Evolutionary conservation across 148 eudicot genomes (phyloP), one percentile per base, ranked within the genome.

Genomic region (Silene conica): DNA sequence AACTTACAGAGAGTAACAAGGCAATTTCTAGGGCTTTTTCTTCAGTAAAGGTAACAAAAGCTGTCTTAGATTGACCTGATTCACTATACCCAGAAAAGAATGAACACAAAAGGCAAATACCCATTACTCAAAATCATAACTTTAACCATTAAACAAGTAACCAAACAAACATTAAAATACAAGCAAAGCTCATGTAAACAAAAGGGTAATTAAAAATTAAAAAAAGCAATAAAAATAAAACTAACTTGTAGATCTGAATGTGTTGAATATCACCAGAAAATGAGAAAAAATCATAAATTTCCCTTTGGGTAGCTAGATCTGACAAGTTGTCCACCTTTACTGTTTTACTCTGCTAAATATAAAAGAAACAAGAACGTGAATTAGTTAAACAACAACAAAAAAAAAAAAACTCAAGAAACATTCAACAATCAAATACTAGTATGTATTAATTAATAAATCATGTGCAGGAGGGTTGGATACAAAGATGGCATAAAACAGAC

Each of bases 251-350:
- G 86, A 94, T 94, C 88, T 89, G 84, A 85, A 91, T 78, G 77
- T 82, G 83, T 4, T 88, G 82, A 57, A 94, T 91, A 18, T 89
- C 97, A 50, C 98, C 98, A 63, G 97, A 87, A 75, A 91, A 91
- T 0, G 98, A 94, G 85, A 94, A 94, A 73, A 94, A 94, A 75
- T 94, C 98, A 50, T 86, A 84, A 76, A 94, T 86, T 84, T 91
- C 97, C 67, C 97, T 88, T 52, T 89, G 90, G 21, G 84, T 89
- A 6, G 97, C 98, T 80, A 91, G 96, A 94, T 94, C 98, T 88
- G 98, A 94, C 14, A 94, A 76, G 76, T 87, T 87, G 69, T 84
- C 73, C 14, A 94, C 98, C 76, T 83, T 83, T 58, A 94, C 89
- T 50, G 98, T 91, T 86, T 84, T 87, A 12, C 81, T 86, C 95